Evolutionary conservation across 176 grass and related monocot genomes (phyloP), one percentile per base, ranked within the genome.

Genomic region (Lolium rigidum): DNA sequence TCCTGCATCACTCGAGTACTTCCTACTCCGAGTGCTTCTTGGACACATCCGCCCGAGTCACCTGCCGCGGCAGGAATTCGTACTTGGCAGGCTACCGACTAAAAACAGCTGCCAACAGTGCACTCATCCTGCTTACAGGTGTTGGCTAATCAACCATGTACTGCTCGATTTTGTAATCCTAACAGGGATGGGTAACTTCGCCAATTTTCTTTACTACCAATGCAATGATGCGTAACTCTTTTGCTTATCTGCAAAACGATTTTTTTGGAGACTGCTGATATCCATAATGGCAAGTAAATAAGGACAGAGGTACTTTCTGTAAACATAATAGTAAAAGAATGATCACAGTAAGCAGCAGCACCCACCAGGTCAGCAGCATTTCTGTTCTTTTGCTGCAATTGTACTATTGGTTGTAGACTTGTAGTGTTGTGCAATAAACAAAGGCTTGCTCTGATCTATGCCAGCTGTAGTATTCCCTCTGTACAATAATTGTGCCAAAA

Each of bases 311-410:
- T 49, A 73, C 21, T 74, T 74, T 2, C 5, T 49, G 47, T 74
- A 82, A 8, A 61, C 25, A 82, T 24, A 44, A 17, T 72, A 22
- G 2, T 35, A 35, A 35, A 74, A 52, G 15, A 61, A 82, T 41
- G 1, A 44, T 11, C 16, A 9, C 26, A 86, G 14, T 71, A 81
- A 81, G 63, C 51, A 72, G 10, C 7, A 5, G 43, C 20, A 38
- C 35, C 3, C 14, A 59, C 50, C 59, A 46, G 67, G 18, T 10
- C 37, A 60, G 35, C 43, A 21, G n/a, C 46, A 54, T 39, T 71
- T 71, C 24, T 55, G 20, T 83, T 83, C 60, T 63, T 83, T n/a
- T 74, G 82, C 22, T 28, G 4, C 59, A 61, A 62, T 49, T 63
- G 26, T 70, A 71, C 35, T 43, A 4, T 22, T 84, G 24, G 41